These are phyloP conservation scores for Erysimum cheiranthoides DNA, from an alignment of 345 rosid genomes.

Conservation along the genomic window DNA sequence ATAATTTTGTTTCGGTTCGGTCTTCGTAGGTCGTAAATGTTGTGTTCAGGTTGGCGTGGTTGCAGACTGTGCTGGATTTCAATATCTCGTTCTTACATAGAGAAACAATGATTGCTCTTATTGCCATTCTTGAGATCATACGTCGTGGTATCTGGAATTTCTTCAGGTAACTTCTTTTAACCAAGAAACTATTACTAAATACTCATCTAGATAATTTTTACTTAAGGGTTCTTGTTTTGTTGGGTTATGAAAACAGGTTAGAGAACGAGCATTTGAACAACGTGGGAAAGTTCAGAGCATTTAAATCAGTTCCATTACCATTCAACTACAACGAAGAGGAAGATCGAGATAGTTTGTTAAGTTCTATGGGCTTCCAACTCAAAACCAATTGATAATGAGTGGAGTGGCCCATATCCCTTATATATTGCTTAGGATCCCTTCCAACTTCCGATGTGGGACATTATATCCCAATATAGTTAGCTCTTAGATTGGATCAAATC, in stretches of 20 bases:
- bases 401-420: too few species aligned
- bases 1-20: too few species aligned
- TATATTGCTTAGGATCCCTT: too few species aligned
- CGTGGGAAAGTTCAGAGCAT: constrained; percentile 71
- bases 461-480: neutral
- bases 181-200: neutral
- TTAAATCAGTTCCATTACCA: constrained; percentile 79
- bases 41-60: constrained; percentile 69
- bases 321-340: constrained; percentile 64
- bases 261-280: constrained; percentile 81
- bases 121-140: constrained; percentile 69
- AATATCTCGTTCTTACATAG: constrained; percentile 43
- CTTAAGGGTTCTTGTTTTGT: neutral
- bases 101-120: constrained; percentile 52
- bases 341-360: too few species aligned
- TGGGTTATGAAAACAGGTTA: constrained; percentile 47
- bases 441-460: too few species aligned
- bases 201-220: neutral
- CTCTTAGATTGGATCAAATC: neutral
- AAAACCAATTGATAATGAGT: too few species aligned
- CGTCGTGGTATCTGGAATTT: constrained; percentile 83
- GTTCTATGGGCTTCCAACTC: too few species aligned
- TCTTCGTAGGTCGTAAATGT: constrained; percentile 71
- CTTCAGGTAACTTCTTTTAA: constrained; percentile 55
- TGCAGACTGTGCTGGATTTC: constrained; percentile 60